A percentile compares a stretch with the other conserved stretches of the same genome.
These are phyloP conservation scores for Cordyceps militaris DNA, from an alignment of 2,329 filamentous ascomycete genomes.

Conservation along the genomic window DNA sequence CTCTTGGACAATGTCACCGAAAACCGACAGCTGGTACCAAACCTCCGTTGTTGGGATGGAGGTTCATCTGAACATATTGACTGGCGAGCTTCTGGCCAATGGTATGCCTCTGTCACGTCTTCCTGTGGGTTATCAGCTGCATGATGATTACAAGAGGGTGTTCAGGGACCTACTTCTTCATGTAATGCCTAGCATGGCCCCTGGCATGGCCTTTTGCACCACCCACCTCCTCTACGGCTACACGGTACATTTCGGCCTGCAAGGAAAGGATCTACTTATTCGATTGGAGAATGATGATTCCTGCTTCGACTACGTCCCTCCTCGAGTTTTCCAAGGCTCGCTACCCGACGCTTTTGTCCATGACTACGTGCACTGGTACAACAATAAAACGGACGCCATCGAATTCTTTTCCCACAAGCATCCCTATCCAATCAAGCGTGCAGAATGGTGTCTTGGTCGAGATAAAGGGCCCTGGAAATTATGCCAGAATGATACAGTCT, in stretches of 20 bases:
- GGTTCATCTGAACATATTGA: slow-evolving; percentile 44
- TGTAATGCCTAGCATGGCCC: slow-evolving; percentile 31
- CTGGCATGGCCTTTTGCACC: slow-evolving; percentile 35
- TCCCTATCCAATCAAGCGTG: background rate
- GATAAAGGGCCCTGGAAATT: background rate
- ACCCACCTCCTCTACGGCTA: slow-evolving; percentile 25
- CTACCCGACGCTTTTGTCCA: slow-evolving; percentile 33
- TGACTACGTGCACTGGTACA: slow-evolving; percentile 40
- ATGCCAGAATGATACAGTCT: background rate
- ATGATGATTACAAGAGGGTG: slow-evolving; percentile 33
- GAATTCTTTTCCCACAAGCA: slow-evolving; percentile 20
- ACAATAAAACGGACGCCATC: slow-evolving; percentile 16
- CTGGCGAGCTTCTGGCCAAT: slow-evolving; percentile 44
- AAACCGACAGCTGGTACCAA: background rate
- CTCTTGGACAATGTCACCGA: background rate
- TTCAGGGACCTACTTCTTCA: slow-evolving; percentile 38
- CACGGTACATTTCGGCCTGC: slow-evolving; percentile 28
- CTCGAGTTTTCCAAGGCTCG: slow-evolving; percentile 18
- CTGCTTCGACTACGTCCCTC: slow-evolving; percentile 26
- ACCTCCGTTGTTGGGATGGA: slow-evolving; percentile 10
- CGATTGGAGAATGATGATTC: slow-evolving; percentile 16
- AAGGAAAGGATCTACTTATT: slow-evolving; percentile 26
- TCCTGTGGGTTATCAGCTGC: slow-evolving; percentile 35
- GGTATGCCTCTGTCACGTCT: slow-evolving; percentile 41
- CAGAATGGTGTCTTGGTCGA: background rate